These are phyloP conservation scores for Cordyceps farinosa DNA, from an alignment of 2,329 filamentous ascomycete species.

Conservation along the genomic window DNA sequence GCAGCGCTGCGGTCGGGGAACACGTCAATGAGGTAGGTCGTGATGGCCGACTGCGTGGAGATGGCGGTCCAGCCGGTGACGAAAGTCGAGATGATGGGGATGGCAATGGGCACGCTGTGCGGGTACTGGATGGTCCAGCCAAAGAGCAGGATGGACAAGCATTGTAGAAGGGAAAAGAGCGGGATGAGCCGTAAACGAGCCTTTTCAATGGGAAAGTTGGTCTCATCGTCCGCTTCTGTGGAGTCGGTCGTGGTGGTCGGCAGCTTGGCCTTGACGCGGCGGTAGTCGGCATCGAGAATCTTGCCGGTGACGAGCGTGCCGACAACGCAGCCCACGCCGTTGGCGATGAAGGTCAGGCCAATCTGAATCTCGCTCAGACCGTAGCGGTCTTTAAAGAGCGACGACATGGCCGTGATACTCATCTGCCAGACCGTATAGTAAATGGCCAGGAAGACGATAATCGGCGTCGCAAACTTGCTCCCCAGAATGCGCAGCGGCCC, in stretches of 20 bases:
- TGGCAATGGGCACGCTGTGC: constrained; percentile 41
- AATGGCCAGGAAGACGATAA: constrained; percentile 46
- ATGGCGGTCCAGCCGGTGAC: constrained; percentile 50
- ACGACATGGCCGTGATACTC: constrained; percentile 51
- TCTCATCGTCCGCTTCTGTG: constrained; percentile 15
- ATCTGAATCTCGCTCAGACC: constrained; percentile 41
- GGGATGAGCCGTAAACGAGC: constrained; percentile 49
- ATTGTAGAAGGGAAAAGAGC: constrained; percentile 42
- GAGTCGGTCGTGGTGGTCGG: background rate
- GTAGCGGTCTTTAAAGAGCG: constrained; percentile 43
- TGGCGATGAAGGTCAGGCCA: constrained; percentile 51
- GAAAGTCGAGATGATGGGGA: constrained; percentile 49
- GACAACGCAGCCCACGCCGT: constrained; percentile 51
- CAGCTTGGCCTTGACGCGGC: constrained; percentile 31
- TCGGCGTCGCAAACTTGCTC: constrained; percentile 39
- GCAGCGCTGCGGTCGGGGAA: constrained; percentile 48
- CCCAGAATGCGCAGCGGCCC: constrained; percentile 46
- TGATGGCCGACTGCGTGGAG: constrained; percentile 45
- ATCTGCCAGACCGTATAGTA: constrained; percentile 55
- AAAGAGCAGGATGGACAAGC: constrained; percentile 45
- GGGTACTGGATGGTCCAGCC: constrained; percentile 50
- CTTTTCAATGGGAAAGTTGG: constrained; percentile 45
- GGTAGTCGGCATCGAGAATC: constrained; percentile 50
- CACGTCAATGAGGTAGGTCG: constrained; percentile 52
- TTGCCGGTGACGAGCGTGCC: constrained; percentile 50